These are phyloP conservation scores for Tolypocladium amazonense DNA, from an alignment of 2,329 filamentous ascomycete species.

Conservation along the genomic window DNA sequence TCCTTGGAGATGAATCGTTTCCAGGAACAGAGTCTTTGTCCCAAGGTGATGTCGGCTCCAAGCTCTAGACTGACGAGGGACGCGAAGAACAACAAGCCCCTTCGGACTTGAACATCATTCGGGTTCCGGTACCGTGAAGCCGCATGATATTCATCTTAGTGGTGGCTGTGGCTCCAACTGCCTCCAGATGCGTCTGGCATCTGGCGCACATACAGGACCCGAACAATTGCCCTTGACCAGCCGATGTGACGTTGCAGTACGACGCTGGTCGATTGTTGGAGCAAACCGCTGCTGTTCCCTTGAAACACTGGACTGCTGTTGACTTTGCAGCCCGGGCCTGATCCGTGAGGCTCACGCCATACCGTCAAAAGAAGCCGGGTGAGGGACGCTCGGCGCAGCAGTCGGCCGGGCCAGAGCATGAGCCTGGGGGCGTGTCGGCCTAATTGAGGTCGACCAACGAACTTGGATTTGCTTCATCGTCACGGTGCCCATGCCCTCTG, in stretches of 20 bases:
- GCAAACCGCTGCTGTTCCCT: neutral
- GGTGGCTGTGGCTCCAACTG: neutral
- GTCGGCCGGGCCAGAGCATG: neutral
- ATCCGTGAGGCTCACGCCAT: neutral
- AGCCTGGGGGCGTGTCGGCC: neutral
- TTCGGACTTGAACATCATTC: neutral
- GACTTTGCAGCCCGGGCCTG: neutral
- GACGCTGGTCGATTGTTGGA: neutral
- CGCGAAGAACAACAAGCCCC: neutral
- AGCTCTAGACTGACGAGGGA: slow-evolving; percentile 16
- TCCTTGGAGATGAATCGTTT: slow-evolving; percentile 49
- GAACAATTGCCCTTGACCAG: neutral
- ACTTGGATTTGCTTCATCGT: neutral
- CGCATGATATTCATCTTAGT: neutral
- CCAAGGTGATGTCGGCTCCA: slow-evolving; percentile 16
- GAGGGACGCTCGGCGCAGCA: neutral
- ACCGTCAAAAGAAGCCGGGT: neutral
- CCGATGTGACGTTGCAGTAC: neutral
- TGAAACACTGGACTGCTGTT: neutral
- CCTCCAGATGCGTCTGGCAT: neutral
- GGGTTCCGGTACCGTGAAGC: neutral
- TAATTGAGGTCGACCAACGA: neutral
- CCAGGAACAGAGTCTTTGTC: slow-evolving; percentile 26
- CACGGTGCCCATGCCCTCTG: neutral
- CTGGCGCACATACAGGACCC: neutral